A percentile compares a stretch with the other conserved stretches of the same genome.
These are phyloP conservation scores for Leptographium flavum DNA, from an alignment of 2,329 filamentous ascomycete species.

Conservation along the genomic window DNA sequence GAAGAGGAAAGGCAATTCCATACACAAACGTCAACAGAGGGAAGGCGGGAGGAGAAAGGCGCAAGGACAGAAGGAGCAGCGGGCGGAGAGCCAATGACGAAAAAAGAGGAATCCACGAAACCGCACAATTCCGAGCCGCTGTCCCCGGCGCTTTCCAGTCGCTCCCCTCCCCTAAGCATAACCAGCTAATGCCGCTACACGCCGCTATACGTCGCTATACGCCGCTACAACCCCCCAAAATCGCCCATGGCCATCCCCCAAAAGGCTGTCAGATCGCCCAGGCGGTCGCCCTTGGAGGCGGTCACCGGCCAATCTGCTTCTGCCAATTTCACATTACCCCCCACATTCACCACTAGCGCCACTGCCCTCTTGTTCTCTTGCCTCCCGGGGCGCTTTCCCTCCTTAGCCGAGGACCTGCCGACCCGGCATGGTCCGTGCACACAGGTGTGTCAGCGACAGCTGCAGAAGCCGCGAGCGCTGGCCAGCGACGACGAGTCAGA, in stretches of 20 bases:
- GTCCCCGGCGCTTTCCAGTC: background rate
- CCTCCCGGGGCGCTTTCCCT: background rate
- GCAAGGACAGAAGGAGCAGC: background rate
- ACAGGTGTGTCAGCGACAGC: background rate
- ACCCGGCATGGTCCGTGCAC: background rate
- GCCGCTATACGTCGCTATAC: too few species aligned
- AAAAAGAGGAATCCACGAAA: conserved; percentile 8
- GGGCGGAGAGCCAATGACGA: conserved; percentile 1
- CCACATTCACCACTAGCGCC: background rate
- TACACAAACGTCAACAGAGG: background rate
- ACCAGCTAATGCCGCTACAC: too few species aligned
- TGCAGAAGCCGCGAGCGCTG: background rate
- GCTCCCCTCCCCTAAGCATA: background rate
- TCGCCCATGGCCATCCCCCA: background rate
- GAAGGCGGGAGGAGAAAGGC: background rate
- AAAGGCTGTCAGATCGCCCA: background rate
- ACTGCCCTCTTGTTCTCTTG: background rate
- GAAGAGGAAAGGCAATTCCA: background rate
- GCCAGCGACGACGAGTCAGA: too few species aligned
- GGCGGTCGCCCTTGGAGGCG: background rate
- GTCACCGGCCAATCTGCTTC: conserved; percentile 9
- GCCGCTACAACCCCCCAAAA: background rate
- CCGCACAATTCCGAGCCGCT: conserved; percentile 12
- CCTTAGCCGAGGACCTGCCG: conserved; percentile 2
- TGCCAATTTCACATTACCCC: conserved; percentile 12